Evolutionary conservation across 257 asterid species (phyloP), one percentile per base, ranked within the genome.

Genomic region (Nicotiana knightiana): DNA sequence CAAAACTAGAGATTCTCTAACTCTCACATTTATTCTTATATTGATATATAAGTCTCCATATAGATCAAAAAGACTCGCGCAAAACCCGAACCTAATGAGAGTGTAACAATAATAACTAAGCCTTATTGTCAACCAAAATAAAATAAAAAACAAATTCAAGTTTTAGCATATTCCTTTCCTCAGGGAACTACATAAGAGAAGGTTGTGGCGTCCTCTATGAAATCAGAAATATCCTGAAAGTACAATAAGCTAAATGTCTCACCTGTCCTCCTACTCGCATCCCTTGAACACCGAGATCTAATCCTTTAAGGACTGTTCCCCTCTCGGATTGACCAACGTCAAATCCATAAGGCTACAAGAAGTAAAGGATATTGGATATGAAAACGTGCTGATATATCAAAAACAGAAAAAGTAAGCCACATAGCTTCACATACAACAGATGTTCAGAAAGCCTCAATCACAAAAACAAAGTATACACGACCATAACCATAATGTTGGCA

Each of bases 201-300:
- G 61, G 79, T 43, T 46, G 12, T 39, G 35, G 3, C 4, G 58
- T 73, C 54, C 39, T 53, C 58, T 51, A 51, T 3, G 57, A 39
- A 39, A n/a, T 73, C 1, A 39, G 30, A 65, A 75, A 30, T 77
- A 62, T 57, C 46, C 35, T 24, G 67, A 28, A 77, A 18, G 55
- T 28, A 81, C 30, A 76, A 58, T 73, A 48, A 83, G 81, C 7
- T 35, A 18, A 57, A 67, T 46, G 82, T 80, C 87, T 87, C 73
- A 93, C 98, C 98, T 96, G 99, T 86, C 99, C 98, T 86, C 98
- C 99, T 15, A 94, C 98, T 15, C 91, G 86, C 99, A 96, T 96
- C 90, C 98, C 99, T 91, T 86, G 81, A 86, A 94, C 98, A 71
- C 99, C 99, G 9, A 96, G 83, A 88, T 96, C 99, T 62, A 96